Evolutionary conservation across 2,329 filamentous ascomycete species (phyloP), one percentile per base, ranked within the genome.

Genomic region (Leptographium galeiforme): DNA sequence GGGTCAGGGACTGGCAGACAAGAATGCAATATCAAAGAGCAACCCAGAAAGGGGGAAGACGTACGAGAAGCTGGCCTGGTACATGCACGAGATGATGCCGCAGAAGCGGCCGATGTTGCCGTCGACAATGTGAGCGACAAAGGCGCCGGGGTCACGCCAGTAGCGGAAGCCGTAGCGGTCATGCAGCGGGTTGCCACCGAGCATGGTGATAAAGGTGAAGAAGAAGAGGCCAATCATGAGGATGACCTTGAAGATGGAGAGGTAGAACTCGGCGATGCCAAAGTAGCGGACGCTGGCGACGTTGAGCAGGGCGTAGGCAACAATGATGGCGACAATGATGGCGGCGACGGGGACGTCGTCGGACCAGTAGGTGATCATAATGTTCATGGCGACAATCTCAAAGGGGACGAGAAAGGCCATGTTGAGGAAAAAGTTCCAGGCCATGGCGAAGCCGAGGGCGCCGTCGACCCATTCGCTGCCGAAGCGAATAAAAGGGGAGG

Each of bases 401-500:
- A 57, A 57, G 13, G 57, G 57, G 19, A 58, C 56, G 79, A 57
- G 81, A 51, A 76, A 72, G 33, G 71, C 71, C 46, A 72, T 70
- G 53, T 73, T 68, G 54, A 72, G 72, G 67, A 70, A 76, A 55
- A 75, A 76, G 48, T 74, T 74, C 71, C 71, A 76, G 5, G 72
- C 70, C 19, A 75, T 60, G 2, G 72, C 70, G 53, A 74, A 76
- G 32, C 69, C 72, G 10, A 72, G 62, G 1, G 71, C 69, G 40
- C 68, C 66, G 53, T 74, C 71, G 40, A 74, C 71, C 52, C 51
- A 58, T 3, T 55, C 52, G 30, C 56, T 47, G 49, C 52, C 85
- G 61, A 89, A 87, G 32, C 83, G 81, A 62, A 89, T 85, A 64
- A 90, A 89, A 0, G 85, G 84, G 43, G 84, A 87, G 0, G 84